Base-by-base conservation (phyloP, 768 basidiomycete species). In the Crucibulum laeve region DNA sequence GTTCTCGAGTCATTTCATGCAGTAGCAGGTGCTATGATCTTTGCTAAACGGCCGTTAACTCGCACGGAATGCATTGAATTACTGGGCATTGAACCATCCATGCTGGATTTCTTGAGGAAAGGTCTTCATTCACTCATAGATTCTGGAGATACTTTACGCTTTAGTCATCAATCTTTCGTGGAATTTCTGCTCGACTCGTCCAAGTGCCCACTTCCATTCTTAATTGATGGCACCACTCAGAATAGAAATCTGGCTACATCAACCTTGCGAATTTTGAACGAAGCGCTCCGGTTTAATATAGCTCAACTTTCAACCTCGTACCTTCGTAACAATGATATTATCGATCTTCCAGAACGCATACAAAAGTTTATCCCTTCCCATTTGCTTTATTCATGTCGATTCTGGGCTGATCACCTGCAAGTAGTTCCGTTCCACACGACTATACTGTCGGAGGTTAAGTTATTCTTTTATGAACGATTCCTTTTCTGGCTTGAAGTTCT, bases 401-500 rank as follows among this genome's bases (percentile, higher is more conserved):
- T 61, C 46, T 64, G 62, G 62, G 56, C 46, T 1, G 45, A 55
- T 32, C 66, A 69, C 47, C 38, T 65, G 6, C 17, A 28, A 2
- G 41, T 36, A 8, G 36, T 45, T 5, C 18, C 38, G 1, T 33
- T 38, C 26, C 19, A 45, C 18, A 4, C 23, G 1, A 11, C 28
- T 3, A 19, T 59, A 1, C 23, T 52, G 0, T n/a, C 42, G 14
- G 41, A 50, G 30, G 19, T 65, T 21, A 44, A 52, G 38, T 30
- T 40, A 3, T 43, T 65, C 23, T 36, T 67, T 21, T 21, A 56
- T n/a, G 42, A 52, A 7, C 47, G 48, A 28, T 36, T 64, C 7
- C 44, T 65, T 8, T 62, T 48, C 38, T 65, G 64, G 65, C 38
- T 67, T 22, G 65, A 67, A 41, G 61, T n/a, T n/a, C n/a, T n/a